A percentile compares a stretch with the other conserved stretches of the same genome.
These are phyloP conservation scores for Entonaema liquescens DNA, from an alignment of 495 filamentous ascomycete species.

Conservation along the genomic window DNA sequence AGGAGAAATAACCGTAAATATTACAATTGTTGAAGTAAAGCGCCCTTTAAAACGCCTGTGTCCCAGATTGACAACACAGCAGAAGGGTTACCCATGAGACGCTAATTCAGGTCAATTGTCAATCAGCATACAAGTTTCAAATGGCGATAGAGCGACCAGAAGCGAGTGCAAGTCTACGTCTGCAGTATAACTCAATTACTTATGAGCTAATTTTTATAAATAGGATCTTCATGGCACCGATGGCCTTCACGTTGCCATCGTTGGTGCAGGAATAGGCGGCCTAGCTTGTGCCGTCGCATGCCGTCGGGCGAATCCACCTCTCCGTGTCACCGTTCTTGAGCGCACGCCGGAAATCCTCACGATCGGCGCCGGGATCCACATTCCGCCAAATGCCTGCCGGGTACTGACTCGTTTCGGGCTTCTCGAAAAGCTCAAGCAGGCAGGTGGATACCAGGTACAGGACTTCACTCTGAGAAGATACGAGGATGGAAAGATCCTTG, in stretches of 20 bases:
- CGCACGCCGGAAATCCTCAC: slow-evolving; percentile 1
- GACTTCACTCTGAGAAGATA: background rate
- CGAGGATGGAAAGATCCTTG: background rate
- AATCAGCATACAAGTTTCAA: too few species aligned
- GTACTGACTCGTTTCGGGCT: background rate
- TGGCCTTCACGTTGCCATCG: background rate
- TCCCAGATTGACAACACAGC: too few species aligned
- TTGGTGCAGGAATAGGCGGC: background rate
- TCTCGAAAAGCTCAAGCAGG: background rate
- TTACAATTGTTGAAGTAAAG: background rate
- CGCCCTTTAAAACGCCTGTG: background rate
- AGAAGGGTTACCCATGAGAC: too few species aligned
- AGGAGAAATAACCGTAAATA: background rate
- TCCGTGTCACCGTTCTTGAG: background rate
- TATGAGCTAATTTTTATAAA: background rate
- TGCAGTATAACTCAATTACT: background rate
- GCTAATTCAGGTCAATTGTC: too few species aligned
- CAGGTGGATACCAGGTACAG: background rate
- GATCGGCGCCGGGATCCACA: background rate
- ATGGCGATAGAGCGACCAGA: background rate
- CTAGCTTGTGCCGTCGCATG: background rate
- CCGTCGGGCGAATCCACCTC: background rate
- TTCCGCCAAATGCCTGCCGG: background rate
- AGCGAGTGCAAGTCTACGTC: background rate
- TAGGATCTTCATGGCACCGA: background rate